Conservation (phyloP, 129 eudicot species). For the Glebionis coronaria region DNA sequence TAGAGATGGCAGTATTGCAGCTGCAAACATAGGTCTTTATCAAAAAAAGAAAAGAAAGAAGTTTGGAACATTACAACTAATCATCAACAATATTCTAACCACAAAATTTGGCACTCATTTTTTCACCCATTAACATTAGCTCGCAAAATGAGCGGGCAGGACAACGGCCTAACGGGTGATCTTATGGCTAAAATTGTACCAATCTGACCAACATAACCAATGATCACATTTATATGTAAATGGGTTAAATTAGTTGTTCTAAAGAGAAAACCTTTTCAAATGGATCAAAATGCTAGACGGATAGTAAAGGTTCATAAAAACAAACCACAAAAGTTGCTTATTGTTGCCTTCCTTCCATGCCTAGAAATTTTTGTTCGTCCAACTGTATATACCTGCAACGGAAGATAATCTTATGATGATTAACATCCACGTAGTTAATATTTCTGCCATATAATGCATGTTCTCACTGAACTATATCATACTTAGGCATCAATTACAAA, state of each 20-base stretch:
- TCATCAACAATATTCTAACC: neutral
- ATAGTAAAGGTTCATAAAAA: conserved; percentile 12
- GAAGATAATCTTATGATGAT: neutral
- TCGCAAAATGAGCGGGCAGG: neutral
- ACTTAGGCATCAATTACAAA: neutral
- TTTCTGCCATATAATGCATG: no score
- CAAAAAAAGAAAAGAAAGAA: neutral
- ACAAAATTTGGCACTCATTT: neutral
- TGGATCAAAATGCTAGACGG: conserved; percentile 1
- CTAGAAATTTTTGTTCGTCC: conserved; percentile 58
- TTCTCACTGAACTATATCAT: neutral
- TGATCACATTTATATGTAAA: no score
- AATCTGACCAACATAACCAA: no score
- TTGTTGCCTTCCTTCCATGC: conserved; percentile 75
- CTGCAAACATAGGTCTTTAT: no score
- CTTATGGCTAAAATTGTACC: no score
- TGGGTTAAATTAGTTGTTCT: no score
- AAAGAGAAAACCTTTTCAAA: neutral
- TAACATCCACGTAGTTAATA: neutral
- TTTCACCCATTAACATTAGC: neutral
- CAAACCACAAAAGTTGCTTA: conserved; percentile 81
- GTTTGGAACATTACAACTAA: no score
- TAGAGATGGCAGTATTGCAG: conserved; percentile 76
- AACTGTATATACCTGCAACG: conserved; percentile 62
- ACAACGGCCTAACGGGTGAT: no score